Evolutionary conservation across 2,329 filamentous ascomycete genomes (phyloP).

Genomic region (Penicillium expansum): DNA sequence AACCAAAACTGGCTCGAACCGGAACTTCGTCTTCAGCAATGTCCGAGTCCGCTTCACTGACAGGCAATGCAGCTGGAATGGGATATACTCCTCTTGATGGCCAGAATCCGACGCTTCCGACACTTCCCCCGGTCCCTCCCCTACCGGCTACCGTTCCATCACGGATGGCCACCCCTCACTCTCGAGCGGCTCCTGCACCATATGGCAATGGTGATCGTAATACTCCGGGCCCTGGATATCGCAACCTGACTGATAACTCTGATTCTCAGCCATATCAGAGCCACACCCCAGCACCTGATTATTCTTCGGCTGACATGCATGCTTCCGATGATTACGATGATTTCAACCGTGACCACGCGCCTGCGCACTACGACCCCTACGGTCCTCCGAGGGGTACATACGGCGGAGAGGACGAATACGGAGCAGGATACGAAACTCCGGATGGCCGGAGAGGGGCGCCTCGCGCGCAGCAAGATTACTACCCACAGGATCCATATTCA

Average conservation of each 20-base stretch:
- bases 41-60: conserved; percentile 53
- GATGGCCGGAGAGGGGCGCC: not conserved
- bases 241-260: conserved; percentile 17
- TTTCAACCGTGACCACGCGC: conserved; percentile 1
- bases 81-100: conserved; percentile 38
- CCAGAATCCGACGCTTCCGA: conserved; percentile 25
- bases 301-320: conserved; percentile 14
- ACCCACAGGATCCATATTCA: conserved; percentile 2
- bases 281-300: conserved; percentile 21
- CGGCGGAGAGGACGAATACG: not conserved
- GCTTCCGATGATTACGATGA: not conserved
- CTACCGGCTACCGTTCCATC: conserved; percentile 27
- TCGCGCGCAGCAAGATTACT: not conserved
- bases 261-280: conserved; percentile 19
- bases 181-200: conserved; percentile 25
- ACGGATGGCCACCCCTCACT: conserved; percentile 27
- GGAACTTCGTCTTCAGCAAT: conserved; percentile 51
- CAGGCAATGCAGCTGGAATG: conserved; percentile 29
- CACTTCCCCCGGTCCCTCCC: conserved; percentile 34
- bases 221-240: conserved; percentile 18
- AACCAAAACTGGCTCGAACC: conserved; percentile 40
- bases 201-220: conserved; percentile 23
- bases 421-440: not conserved
- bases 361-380: conserved; percentile 15
- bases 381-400: not conserved